Conservation (phyloP, 1,284 basidiomycete genomes). For the Pseudozyma sp. region DNA sequence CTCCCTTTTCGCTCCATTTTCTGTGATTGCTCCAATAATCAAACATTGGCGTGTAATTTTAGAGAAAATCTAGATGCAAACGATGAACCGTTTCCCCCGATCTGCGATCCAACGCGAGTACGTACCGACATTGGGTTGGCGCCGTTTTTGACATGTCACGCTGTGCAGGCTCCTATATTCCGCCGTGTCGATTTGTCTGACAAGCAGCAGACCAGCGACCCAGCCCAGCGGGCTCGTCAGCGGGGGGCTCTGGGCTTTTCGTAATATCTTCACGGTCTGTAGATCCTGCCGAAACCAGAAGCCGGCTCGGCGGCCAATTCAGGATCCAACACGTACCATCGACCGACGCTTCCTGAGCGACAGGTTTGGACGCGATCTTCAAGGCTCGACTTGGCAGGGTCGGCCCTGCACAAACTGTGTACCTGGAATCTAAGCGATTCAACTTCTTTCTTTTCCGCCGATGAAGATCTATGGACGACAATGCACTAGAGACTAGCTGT, state of each 20-base stretch:
- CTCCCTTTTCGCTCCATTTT: background rate
- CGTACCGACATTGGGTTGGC: too few relatives aligned
- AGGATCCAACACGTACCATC: background rate
- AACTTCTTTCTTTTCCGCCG: background rate
- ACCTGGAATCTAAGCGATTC: background rate
- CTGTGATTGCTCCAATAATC: background rate
- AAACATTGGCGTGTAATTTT: background rate
- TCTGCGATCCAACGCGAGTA: background rate
- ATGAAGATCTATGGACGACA: background rate
- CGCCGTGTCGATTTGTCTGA: too few relatives aligned
- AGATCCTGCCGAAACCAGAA: slow-evolving; percentile 28
- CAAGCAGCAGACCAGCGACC: background rate
- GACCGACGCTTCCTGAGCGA: background rate
- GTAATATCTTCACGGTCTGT: background rate
- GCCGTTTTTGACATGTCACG: slow-evolving; percentile 32
- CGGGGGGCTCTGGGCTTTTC: background rate
- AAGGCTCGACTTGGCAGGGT: slow-evolving; percentile 1
- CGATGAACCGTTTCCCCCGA: background rate
- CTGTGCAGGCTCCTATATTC: slow-evolving; percentile 4
- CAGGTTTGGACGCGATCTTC: background rate
- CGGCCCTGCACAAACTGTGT: background rate
- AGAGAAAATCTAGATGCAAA: too few relatives aligned
- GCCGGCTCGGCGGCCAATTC: background rate
- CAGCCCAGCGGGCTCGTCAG: background rate
- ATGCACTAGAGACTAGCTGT: background rate